Evolutionary conservation across 169 alveolate species (phyloP).

Genomic region (Eimeria tenella): DNA sequence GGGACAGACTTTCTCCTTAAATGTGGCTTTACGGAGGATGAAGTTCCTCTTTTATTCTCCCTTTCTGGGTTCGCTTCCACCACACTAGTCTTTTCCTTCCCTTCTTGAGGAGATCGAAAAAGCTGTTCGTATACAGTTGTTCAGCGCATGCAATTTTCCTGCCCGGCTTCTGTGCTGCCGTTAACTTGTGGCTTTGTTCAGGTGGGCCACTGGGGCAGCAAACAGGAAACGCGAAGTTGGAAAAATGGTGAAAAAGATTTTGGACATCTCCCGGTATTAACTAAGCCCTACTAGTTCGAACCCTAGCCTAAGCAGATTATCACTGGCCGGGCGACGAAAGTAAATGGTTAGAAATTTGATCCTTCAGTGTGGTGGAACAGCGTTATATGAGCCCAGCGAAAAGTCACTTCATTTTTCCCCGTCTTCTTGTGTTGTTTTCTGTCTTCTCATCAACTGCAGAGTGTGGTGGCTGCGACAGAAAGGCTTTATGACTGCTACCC

Average conservation of each 20-base stretch:
- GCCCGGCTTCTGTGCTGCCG: background rate
- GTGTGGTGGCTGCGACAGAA: slow-evolving; percentile 70
- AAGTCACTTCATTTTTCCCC: background rate
- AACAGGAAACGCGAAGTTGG: slow-evolving; percentile 60
- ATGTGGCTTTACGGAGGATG: slow-evolving; percentile 53
- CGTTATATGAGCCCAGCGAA: background rate
- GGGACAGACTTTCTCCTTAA: slow-evolving; percentile 56
- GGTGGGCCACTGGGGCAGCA: slow-evolving; percentile 78
- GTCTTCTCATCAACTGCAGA: background rate
- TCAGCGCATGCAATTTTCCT: no score
- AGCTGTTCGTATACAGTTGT: no score
- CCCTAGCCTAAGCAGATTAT: background rate
- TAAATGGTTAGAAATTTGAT: background rate
- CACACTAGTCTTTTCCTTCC: background rate
- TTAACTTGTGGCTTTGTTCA: slow-evolving; percentile 10
- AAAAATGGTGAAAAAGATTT: slow-evolving; percentile 60
- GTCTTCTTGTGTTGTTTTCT: no score
- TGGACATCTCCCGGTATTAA: slow-evolving; percentile 66
- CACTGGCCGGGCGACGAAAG: background rate
- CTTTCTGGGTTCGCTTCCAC: slow-evolving; percentile 47
- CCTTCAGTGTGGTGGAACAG: background rate
- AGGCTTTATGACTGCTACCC: slow-evolving; percentile 69
- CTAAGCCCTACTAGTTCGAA: background rate
- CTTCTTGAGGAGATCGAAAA: no score
- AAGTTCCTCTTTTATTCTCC: slow-evolving; percentile 39